Evolutionary conservation across 306 rosid genomes (phyloP).

Genomic region (Leucaena leucocephala): DNA sequence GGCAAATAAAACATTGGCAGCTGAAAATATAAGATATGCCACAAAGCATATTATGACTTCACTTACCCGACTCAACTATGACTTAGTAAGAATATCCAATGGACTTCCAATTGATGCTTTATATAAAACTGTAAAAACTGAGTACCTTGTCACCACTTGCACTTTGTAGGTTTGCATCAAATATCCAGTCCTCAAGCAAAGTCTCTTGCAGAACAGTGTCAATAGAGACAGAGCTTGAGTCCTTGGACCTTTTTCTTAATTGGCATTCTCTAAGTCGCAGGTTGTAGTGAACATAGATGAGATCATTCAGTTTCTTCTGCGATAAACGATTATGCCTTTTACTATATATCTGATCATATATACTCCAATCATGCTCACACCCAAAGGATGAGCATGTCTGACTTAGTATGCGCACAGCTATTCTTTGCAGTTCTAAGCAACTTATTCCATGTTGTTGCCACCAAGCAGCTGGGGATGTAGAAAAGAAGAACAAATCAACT

Average conservation of each 20-base stretch:
- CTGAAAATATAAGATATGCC: background rate
- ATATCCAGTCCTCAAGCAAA: slow-evolving; percentile 78
- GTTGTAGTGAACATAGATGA: slow-evolving; percentile 82
- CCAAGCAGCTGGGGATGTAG: slow-evolving; percentile 76
- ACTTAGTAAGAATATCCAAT: slow-evolving; percentile 10
- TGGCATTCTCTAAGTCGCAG: slow-evolving; percentile 86
- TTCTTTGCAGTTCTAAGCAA: slow-evolving; percentile 87
- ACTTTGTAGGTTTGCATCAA: slow-evolving; percentile 55
- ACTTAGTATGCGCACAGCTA: slow-evolving; percentile 88
- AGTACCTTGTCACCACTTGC: slow-evolving; percentile 70
- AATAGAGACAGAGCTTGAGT: slow-evolving; percentile 50
- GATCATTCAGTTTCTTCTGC: slow-evolving; percentile 75
- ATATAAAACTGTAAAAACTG: background rate
- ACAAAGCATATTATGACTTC: slow-evolving; percentile 26
- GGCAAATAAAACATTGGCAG: slow-evolving; percentile 6
- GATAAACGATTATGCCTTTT: slow-evolving; percentile 64
- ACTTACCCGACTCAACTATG: slow-evolving; percentile 14
- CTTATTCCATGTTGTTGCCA: slow-evolving; percentile 99
- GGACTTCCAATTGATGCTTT: background rate
- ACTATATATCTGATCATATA: slow-evolving; percentile 64
- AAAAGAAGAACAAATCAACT: slow-evolving; percentile 32
- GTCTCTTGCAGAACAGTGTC: slow-evolving; percentile 57
- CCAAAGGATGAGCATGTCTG: slow-evolving; percentile 86
- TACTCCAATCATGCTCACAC: slow-evolving; percentile 84
- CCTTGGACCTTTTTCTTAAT: slow-evolving; percentile 62